Percentiles rank a stretch among this genome's conserved stretches.
phyloP scores from a whole-genome alignment of 306 rosid species.

The Cercis canadensis region DNA sequence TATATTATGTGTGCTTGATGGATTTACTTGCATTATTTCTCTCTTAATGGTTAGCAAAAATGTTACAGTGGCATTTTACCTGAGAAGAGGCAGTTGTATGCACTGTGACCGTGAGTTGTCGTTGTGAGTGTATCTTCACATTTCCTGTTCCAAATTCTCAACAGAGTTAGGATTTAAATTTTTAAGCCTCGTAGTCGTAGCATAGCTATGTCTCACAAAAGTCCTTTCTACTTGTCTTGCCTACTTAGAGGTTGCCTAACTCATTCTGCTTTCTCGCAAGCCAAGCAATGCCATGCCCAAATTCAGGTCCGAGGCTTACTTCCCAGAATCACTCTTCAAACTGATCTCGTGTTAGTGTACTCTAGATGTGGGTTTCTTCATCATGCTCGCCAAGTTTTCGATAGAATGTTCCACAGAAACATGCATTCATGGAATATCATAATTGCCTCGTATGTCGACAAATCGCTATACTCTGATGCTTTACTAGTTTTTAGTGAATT shows the following conservation, averaged over 20 bases:
- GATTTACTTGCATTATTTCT: too few species aligned
- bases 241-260: constrained; percentile 51
- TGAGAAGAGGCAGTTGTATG: too few species aligned
- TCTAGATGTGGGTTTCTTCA: constrained; percentile 44
- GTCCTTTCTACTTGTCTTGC: constrained; percentile 45
- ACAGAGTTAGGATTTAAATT: too few species aligned
- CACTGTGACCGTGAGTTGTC: too few species aligned
- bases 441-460: constrained; percentile 54
- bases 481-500: constrained; percentile 43
- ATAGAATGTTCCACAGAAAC: constrained; percentile 55
- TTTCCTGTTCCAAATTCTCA: too few species aligned
- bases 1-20: too few species aligned
- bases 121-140: too few species aligned
- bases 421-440: constrained; percentile 84
- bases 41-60: too few species aligned
- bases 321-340: constrained; percentile 56
- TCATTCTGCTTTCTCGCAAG: constrained; percentile 43
- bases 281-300: constrained; percentile 69
- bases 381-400: constrained; percentile 63
- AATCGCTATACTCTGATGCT: constrained; percentile 45
- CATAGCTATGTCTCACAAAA: constrained; percentile 28
- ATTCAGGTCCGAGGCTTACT: constrained; percentile 56
- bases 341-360: constrained; percentile 63
- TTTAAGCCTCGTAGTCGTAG: too few species aligned
- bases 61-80: too few species aligned